phyloP scores from a whole-genome alignment of 2,329 filamentous ascomycete species.

The Lachnellula arida region DNA sequence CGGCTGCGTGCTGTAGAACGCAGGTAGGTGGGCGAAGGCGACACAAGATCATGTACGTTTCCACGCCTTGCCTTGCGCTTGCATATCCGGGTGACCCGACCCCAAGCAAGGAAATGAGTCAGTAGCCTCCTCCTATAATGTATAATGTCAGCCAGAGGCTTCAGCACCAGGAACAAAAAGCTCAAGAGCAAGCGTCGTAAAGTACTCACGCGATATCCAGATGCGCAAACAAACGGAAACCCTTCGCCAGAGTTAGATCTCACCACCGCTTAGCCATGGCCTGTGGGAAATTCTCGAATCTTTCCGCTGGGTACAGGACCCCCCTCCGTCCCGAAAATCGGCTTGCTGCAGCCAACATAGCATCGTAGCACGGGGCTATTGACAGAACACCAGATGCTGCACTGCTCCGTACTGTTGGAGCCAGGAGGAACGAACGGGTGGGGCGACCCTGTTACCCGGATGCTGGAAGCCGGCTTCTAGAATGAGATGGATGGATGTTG shows the following conservation, averaged over 20 bases:
- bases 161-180: no score
- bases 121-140: no score
- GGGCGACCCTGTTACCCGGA: neutral
- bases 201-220: no score
- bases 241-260: no score
- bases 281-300: no score
- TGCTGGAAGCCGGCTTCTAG: neutral
- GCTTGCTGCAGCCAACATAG: neutral
- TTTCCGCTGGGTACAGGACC: neutral
- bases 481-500: neutral
- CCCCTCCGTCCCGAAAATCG: neutral
- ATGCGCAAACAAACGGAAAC: no score
- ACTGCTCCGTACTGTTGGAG: no score
- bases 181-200: no score
- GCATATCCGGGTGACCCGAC: neutral
- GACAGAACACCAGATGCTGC: neutral
- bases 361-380: neutral
- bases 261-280: no score
- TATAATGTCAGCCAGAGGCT: no score
- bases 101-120: neutral
- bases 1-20: neutral
- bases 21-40: neutral
- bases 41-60: neutral
- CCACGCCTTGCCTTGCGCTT: neutral
- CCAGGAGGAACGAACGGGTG: neutral